Base-by-base conservation (phyloP, 164 flowering plant genomes). In the Vitis riparia region DNA sequence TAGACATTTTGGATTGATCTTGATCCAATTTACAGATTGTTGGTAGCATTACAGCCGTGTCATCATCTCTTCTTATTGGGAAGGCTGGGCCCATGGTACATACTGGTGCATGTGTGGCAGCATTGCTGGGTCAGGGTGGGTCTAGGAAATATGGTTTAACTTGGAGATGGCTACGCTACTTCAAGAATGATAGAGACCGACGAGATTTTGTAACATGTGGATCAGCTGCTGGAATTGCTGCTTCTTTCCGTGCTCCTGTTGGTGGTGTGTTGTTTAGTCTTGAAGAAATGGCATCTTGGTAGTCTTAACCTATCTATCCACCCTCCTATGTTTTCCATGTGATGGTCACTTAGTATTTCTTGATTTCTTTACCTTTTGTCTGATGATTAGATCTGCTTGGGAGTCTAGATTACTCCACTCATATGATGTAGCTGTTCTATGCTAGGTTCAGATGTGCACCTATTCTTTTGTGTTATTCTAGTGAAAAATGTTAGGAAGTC, bases 1-100 rank as follows among this genome's bases (percentile, higher is more conserved):
- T 62, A n/a, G 58, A 29, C 15, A 57, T 60, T 56, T 68, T 14
- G 3, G 15, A 60, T 63, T 27, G 53, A 23, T 72, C 37, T 67
- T 65, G 62, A 60, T 55, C 37, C 13, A 19, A 71, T 69, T 11
- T 66, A 30, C 87, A 94, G 99, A 81, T 94, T 17, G 19, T 90
- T 67, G 99, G 97, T 51, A 89, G 88, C 85, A 86, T 94, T 65
- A 51, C 81, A 57, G 97, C 89, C 0, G 98, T 90, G n/a, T 89
- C 99, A 16, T 71, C 92, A 15, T 88, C 96, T 67, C 89, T 95
- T 56, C 67, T 77, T 65, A 71, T 91, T 63, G 99, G 99, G 44
- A 92, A 92, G 83, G 99, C 95, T 50, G 99, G 99, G 62, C 98
- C 99, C 23, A 73, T 94, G 91, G 89, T 91, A 66, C 98, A 94